Conservation (phyloP, 2,329 filamentous ascomycete species). For the Didymella glomerata region DNA sequence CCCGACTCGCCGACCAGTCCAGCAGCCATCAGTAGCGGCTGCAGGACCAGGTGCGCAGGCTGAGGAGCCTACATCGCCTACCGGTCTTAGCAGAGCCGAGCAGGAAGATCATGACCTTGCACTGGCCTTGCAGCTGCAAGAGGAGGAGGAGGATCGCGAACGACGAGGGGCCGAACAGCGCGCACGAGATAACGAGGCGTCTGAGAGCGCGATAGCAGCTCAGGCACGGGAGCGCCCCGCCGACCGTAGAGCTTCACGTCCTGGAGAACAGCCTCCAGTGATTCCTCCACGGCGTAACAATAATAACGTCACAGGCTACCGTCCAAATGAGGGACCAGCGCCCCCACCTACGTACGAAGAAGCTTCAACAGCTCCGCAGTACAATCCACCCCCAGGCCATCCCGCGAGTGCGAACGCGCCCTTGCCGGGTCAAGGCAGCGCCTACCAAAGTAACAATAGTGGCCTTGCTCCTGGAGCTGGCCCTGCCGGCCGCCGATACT, state of each 20-base stretch:
- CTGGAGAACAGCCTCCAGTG: constrained; percentile 51
- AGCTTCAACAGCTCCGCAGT: constrained; percentile 64
- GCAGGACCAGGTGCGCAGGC: constrained; percentile 21
- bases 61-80: constrained; percentile 36
- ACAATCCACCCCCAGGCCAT: constrained; percentile 60
- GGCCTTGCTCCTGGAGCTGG: constrained; percentile 25
- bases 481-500: constrained; percentile 23
- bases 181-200: constrained; percentile 72
- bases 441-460: constrained; percentile 34
- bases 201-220: constrained; percentile 72
- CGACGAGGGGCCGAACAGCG: constrained; percentile 67
- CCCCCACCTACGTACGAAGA: constrained; percentile 74
- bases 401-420: constrained; percentile 52
- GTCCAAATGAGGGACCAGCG: constrained; percentile 57
- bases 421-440: constrained; percentile 37
- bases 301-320: constrained; percentile 46
- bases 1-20: constrained; percentile 48
- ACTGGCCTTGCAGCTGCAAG: constrained; percentile 88
- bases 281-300: constrained; percentile 56
- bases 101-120: constrained; percentile 86
- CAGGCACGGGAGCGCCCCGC: constrained; percentile 35
- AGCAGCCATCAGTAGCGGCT: constrained; percentile 26
- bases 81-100: constrained; percentile 64
- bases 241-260: constrained; percentile 40
- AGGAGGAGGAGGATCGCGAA: constrained; percentile 87